phyloP scores from a whole-genome alignment of 805 yeast genomes.

The Spathaspora sp. region DNA sequence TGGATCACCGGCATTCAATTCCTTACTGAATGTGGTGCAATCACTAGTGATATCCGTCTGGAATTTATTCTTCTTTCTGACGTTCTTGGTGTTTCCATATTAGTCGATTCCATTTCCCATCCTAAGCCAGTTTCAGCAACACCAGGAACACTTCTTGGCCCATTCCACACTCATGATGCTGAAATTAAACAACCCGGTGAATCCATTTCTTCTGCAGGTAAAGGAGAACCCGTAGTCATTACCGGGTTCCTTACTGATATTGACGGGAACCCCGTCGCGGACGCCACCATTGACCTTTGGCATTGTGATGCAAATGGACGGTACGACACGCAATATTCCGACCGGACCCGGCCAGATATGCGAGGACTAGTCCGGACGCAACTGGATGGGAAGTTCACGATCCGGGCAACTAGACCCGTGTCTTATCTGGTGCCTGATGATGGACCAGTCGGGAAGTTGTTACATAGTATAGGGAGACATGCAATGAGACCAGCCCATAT shows the following conservation, averaged over 20 bases:
- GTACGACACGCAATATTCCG: constrained; percentile 18
- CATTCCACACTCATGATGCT: constrained; percentile 22
- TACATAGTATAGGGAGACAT: constrained; percentile 29
- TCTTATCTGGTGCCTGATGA: constrained; percentile 38
- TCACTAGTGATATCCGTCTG: constrained; percentile 17
- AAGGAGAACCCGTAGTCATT: constrained; percentile 19
- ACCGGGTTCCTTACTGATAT: constrained; percentile 15
- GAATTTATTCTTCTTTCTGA: constrained; percentile 18
- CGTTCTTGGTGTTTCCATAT: constrained; percentile 16
- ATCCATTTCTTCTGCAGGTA: constrained; percentile 14
- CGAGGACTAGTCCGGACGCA: constrained; percentile 14
- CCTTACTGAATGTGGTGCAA: constrained; percentile 16
- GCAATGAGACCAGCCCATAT: constrained; percentile 32
- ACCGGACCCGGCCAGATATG: constrained; percentile 17
- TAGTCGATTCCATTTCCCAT: constrained; percentile 17
- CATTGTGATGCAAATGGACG: constrained; percentile 19
- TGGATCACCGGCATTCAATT: constrained; percentile 17
- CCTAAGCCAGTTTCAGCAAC: constrained; percentile 20
- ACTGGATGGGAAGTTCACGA: constrained; percentile 16
- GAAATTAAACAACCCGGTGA: constrained; percentile 12
- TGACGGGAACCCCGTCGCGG: constrained; percentile 13
- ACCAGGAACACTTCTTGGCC: constrained; percentile 18
- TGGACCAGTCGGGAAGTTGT: constrained; percentile 34
- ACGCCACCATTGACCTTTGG: constrained; percentile 17
- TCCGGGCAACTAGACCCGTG: constrained; percentile 28